Evolutionary conservation across 1,139 yeast genomes (phyloP).

Genomic region (Geotrichum macrosporum): DNA sequence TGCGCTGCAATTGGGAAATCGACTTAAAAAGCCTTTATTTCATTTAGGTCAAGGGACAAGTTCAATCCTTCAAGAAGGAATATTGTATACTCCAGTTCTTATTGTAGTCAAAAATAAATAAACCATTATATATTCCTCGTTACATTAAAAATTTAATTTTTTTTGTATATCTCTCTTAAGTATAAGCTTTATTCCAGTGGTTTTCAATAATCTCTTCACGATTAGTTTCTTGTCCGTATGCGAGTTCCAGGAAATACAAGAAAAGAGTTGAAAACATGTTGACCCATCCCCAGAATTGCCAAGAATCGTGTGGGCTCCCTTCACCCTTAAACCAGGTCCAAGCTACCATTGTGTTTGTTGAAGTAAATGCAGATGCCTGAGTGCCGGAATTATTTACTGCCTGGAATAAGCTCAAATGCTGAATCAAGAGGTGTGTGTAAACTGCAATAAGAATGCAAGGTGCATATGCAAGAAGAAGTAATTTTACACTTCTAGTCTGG

Average conservation of each 20-base stretch:
- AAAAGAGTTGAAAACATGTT: conserved; percentile 75
- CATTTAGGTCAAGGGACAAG: too few species aligned
- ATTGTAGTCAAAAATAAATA: too few species aligned
- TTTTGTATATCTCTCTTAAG: not conserved
- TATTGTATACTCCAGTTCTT: too few species aligned
- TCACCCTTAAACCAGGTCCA: conserved; percentile 32
- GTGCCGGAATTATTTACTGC: conserved; percentile 7
- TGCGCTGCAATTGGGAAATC: too few species aligned
- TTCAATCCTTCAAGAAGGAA: too few species aligned
- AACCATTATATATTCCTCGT: too few species aligned
- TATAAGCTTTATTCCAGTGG: conserved; percentile 9
- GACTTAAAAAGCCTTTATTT: too few species aligned
- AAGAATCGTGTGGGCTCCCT: conserved; percentile 54
- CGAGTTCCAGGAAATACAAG: conserved; percentile 74
- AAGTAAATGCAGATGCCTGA: conserved; percentile 9
- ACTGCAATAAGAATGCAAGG: conserved; percentile 93
- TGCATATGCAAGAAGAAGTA: conserved; percentile 75
- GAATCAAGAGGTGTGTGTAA: conserved; percentile 88
- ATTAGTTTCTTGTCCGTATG: conserved; percentile 38
- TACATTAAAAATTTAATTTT: too few species aligned
- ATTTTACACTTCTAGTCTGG: conserved; percentile 37
- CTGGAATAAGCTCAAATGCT: conserved; percentile 68
- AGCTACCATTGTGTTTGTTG: conserved; percentile 1
- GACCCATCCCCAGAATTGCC: conserved; percentile 97
- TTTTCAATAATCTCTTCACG: conserved; percentile 26